A percentile compares a stretch with the other conserved stretches of the same genome.
Conservation (phyloP, 495 filamentous ascomycete genomes). For the Halenospora varia region DNA sequence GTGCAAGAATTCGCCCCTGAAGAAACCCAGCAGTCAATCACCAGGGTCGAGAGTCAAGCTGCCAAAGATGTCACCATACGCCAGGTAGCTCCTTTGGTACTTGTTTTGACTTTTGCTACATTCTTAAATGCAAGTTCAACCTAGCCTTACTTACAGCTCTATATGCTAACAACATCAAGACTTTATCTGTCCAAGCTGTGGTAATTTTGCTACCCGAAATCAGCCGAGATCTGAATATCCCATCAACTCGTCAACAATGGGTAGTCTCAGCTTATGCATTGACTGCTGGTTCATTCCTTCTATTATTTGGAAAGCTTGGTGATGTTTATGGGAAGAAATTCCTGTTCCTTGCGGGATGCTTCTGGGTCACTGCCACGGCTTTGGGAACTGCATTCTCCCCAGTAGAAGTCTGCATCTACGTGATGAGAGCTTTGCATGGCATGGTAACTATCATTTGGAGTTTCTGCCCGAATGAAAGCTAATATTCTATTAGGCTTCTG, state of each 20-base stretch:
- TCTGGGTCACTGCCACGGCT: conserved; percentile 57
- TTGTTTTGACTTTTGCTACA: conserved; percentile 44
- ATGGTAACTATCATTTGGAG: conserved; percentile 45
- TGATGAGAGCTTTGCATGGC: conserved; percentile 68
- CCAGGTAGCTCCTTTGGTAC: conserved; percentile 25
- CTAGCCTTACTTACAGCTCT: not conserved
- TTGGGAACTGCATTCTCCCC: conserved; percentile 62
- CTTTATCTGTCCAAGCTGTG: conserved; percentile 52
- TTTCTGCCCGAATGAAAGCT: conserved; percentile 22
- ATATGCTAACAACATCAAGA: conserved; percentile 31
- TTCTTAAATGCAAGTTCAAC: conserved; percentile 48
- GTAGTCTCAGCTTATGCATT: conserved; percentile 59
- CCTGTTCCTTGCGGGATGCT: conserved; percentile 64
- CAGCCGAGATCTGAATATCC: conserved; percentile 47
- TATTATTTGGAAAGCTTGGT: conserved; percentile 69
- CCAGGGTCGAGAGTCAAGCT: conserved; percentile 4
- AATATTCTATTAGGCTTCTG: conserved; percentile 54
- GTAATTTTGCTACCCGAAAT: conserved; percentile 61
- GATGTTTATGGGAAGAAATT: conserved; percentile 70
- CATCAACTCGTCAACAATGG: conserved; percentile 56
- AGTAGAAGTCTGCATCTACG: conserved; percentile 63
- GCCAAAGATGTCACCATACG: conserved; percentile 17
- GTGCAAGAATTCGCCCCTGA: conserved; percentile 3
- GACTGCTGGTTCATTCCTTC: conserved; percentile 64
- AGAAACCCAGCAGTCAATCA: not conserved